Conservation (phyloP, 345 rosid species). For the Eutrema japonicum region DNA sequence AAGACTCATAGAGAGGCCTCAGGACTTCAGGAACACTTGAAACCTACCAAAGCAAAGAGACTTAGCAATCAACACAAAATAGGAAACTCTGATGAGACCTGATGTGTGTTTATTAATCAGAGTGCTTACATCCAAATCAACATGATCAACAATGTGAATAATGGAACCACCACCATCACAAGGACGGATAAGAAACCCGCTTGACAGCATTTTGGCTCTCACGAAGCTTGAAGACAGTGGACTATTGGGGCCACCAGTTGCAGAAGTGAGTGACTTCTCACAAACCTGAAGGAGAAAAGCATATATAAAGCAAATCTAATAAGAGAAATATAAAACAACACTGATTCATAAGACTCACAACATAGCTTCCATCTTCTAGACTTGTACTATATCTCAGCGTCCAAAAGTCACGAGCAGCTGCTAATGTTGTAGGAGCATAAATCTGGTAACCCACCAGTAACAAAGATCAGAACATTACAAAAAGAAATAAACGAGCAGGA, state of each 20-base stretch:
- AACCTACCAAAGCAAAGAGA: constrained; percentile 50
- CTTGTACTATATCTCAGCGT: constrained; percentile 82
- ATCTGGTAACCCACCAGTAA: constrained; percentile 50
- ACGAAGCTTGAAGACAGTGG: constrained; percentile 76
- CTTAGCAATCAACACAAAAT: background rate
- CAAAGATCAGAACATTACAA: background rate
- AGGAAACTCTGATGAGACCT: background rate
- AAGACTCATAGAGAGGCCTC: constrained; percentile 94
- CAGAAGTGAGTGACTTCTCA: constrained; percentile 83
- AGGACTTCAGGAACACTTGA: constrained; percentile 97
- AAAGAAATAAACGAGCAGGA: background rate
- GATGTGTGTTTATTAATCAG: background rate
- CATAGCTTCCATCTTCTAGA: constrained; percentile 91
- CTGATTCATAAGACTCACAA: constrained; percentile 49
- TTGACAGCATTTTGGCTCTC: constrained; percentile 90
- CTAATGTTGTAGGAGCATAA: constrained; percentile 91
- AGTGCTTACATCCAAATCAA: constrained; percentile 81
- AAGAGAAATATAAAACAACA: background rate
- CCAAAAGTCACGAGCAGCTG: constrained; percentile 98
- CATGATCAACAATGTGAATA: constrained; percentile 93
- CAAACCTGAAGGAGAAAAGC: constrained; percentile 60
- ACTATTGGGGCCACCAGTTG: constrained; percentile 76
- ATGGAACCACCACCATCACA: constrained; percentile 98
- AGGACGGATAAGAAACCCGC: constrained; percentile 90
- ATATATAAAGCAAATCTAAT: constrained; percentile 1